These are phyloP conservation scores for Neurospora discreta DNA, from an alignment of 495 filamentous ascomycete genomes.

Conservation along the genomic window DNA sequence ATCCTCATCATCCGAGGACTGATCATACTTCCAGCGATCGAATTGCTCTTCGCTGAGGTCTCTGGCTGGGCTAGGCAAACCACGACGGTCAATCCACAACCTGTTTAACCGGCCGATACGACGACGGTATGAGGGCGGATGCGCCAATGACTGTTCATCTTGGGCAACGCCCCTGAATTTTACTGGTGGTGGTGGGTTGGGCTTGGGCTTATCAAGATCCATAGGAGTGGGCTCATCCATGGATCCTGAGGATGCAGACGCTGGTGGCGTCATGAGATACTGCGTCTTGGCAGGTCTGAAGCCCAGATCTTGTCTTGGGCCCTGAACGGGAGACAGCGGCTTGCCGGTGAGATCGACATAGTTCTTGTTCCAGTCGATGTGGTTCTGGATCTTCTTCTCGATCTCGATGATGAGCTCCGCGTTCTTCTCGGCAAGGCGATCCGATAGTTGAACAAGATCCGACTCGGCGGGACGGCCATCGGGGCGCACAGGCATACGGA, in stretches of 20 bases:
- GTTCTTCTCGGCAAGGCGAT: slow-evolving; percentile 71
- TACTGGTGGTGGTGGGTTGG: slow-evolving; percentile 14
- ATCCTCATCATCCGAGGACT: slow-evolving; percentile 60
- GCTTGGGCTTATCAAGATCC: slow-evolving; percentile 25
- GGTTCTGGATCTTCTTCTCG: slow-evolving; percentile 67
- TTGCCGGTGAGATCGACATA: slow-evolving; percentile 74
- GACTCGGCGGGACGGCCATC: slow-evolving; percentile 59
- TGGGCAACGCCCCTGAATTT: slow-evolving; percentile 25
- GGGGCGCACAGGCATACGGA: slow-evolving; percentile 59
- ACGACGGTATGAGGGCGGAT: slow-evolving; percentile 59
- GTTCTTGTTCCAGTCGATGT: slow-evolving; percentile 75
- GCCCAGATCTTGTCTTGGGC: slow-evolving; percentile 45
- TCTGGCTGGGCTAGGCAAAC: slow-evolving; percentile 39
- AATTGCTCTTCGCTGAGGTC: slow-evolving; percentile 42
- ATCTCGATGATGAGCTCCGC: slow-evolving; percentile 67
- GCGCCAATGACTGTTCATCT: slow-evolving; percentile 34
- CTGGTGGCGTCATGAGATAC: slow-evolving; percentile 78
- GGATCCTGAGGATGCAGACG: slow-evolving; percentile 60
- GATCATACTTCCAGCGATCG: slow-evolving; percentile 78
- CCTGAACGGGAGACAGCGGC: slow-evolving; percentile 64
- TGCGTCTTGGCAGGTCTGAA: slow-evolving; percentile 68
- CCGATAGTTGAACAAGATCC: slow-evolving; percentile 66
- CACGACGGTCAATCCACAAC: slow-evolving; percentile 69
- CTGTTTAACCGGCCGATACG: slow-evolving; percentile 70
- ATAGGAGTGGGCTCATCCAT: slow-evolving; percentile 31